phyloP scores from a whole-genome alignment of 768 basidiomycete species.

The Tulasnella sp. region DNA sequence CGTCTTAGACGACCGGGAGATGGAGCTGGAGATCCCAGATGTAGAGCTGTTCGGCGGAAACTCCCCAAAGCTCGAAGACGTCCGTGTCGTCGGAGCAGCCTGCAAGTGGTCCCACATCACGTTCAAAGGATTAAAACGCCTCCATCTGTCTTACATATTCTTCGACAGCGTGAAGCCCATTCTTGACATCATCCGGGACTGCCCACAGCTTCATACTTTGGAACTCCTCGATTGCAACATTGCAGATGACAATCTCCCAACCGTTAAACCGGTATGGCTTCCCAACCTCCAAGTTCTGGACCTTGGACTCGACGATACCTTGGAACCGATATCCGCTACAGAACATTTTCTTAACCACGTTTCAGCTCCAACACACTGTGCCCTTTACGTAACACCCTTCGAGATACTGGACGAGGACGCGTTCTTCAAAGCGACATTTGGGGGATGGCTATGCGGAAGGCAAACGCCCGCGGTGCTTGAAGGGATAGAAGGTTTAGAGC shows the following conservation, averaged over 20 bases:
- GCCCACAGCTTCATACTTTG: background rate
- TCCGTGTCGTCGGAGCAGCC: background rate
- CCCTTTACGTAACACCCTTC: background rate
- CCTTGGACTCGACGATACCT: background rate
- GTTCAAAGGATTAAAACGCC: background rate
- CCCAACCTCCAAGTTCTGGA: background rate
- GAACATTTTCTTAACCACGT: background rate
- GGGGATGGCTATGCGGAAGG: background rate
- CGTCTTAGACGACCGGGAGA: background rate
- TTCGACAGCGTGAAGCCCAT: background rate
- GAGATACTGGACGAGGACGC: background rate
- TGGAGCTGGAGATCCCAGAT: background rate
- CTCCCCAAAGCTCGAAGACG: background rate
- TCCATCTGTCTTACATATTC: background rate
- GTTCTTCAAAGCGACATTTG: background rate
- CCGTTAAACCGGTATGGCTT: too few relatives aligned
- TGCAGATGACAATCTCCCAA: background rate
- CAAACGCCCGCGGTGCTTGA: background rate
- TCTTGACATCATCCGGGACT: background rate
- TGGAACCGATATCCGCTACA: background rate
- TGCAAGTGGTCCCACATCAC: background rate
- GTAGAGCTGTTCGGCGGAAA: background rate
- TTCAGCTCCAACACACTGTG: background rate
- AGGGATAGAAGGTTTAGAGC: background rate
- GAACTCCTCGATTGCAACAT: background rate